These are phyloP conservation scores for Cercospora sp. DNA, from an alignment of 2,329 filamentous ascomycete genomes.

Conservation along the genomic window DNA sequence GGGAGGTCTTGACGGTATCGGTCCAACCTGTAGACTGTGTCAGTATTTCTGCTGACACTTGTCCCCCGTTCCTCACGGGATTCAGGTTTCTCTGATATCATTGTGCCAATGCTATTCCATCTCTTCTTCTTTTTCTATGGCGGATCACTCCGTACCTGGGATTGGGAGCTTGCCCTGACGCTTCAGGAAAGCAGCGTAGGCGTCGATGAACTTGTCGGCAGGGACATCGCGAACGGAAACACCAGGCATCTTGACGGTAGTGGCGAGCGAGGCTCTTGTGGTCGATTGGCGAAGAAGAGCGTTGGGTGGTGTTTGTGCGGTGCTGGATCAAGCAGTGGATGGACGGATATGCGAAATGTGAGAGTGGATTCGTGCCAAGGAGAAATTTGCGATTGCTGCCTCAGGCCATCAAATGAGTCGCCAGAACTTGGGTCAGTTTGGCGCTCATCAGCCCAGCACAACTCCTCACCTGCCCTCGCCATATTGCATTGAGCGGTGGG, in stretches of 20 bases:
- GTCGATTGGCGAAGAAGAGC: slow-evolving; percentile 12
- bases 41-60: slow-evolving; percentile 44
- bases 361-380: background rate
- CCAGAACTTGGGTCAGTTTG: background rate
- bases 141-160: slow-evolving; percentile 63
- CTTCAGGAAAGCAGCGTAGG: slow-evolving; percentile 89
- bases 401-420: background rate
- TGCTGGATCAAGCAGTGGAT: background rate
- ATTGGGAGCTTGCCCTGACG: slow-evolving; percentile 90
- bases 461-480: background rate
- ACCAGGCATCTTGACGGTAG: slow-evolving; percentile 72
- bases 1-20: slow-evolving; percentile 98
- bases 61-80: slow-evolving; percentile 55
- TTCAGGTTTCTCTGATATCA: slow-evolving; percentile 46
- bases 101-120: slow-evolving; percentile 22
- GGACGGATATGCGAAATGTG: background rate
- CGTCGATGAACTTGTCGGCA: slow-evolving; percentile 85
- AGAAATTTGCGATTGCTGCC: background rate
- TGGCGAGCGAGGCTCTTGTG: slow-evolving; percentile 19
- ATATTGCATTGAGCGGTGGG: background rate
- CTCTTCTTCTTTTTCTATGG: slow-evolving; percentile 22
- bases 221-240: slow-evolving; percentile 83
- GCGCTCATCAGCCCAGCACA: background rate
- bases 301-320: slow-evolving; percentile 18
- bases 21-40: slow-evolving; percentile 77